phyloP scores from a whole-genome alignment of 2,329 filamentous ascomycete genomes.

The Neophaeococcomyces mojaviensis region DNA sequence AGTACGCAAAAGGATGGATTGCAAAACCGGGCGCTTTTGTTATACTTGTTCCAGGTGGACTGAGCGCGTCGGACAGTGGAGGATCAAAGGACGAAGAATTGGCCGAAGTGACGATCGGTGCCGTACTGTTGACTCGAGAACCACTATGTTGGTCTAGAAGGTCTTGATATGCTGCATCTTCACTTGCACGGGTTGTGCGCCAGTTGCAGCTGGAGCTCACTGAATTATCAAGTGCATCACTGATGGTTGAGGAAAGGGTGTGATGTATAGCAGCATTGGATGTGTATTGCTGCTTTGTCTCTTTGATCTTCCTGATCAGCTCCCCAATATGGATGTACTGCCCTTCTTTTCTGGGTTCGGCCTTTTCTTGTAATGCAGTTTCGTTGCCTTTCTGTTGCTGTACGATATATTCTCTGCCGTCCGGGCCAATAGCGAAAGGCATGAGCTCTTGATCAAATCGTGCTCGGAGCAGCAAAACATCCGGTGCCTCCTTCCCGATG shows the following conservation, averaged over 20 bases:
- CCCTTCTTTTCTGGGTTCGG: too few relatives aligned
- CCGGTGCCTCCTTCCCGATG: background rate
- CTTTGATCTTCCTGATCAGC: constrained; percentile 6
- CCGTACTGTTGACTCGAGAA: too few relatives aligned
- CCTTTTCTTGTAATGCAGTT: too few relatives aligned
- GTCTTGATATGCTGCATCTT: background rate
- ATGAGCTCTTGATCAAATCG: constrained; percentile 5
- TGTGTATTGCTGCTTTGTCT: background rate
- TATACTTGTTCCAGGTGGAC: too few relatives aligned
- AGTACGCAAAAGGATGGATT: too few relatives aligned
- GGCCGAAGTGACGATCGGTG: background rate
- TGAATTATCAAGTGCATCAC: background rate
- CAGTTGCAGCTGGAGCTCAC: background rate
- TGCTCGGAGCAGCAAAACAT: constrained; percentile 6
- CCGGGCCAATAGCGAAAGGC: background rate
- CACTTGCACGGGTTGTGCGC: background rate
- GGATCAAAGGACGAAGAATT: background rate
- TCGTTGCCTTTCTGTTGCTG: too few relatives aligned
- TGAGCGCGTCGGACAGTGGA: constrained; percentile 1
- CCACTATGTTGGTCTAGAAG: background rate
- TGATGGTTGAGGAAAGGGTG: background rate
- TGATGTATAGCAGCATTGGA: too few relatives aligned
- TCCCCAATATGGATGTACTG: constrained; percentile 2
- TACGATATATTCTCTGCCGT: background rate
- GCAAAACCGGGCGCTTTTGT: too few relatives aligned